Percentiles rank a stretch among this genome's conserved stretches.
Conservation (phyloP, 768 basidiomycete species). For the Naematelia aurantialba region DNA sequence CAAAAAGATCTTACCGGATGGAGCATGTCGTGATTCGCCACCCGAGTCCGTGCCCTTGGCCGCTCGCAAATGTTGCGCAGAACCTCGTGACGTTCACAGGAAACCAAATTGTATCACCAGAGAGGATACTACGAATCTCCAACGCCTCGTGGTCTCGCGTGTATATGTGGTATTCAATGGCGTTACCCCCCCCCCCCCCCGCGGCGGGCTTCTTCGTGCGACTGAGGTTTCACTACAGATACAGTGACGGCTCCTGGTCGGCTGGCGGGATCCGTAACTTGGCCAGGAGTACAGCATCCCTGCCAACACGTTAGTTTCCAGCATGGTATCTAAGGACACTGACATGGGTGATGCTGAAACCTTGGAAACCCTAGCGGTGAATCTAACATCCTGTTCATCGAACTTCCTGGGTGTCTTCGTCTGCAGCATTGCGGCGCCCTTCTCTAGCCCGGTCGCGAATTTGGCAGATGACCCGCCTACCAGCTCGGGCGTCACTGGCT, state of each 20-base stretch:
- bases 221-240: slow-evolving; percentile 15
- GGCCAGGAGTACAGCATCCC: slow-evolving; percentile 33
- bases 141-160: no score
- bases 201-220: no score
- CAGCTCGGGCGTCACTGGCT: background rate
- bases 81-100: no score
- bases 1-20: no score
- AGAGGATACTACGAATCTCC: no score
- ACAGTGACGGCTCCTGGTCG: slow-evolving; percentile 23
- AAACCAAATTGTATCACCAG: no score
- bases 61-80: no score
- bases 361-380: slow-evolving; percentile 30
- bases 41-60: no score
- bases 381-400: slow-evolving; percentile 25
- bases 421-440: background rate
- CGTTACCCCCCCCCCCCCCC: no score
- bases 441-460: background rate
- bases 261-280: slow-evolving; percentile 29
- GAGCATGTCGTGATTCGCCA: no score
- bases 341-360: slow-evolving; percentile 22
- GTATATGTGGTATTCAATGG: no score
- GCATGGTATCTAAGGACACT: background rate
- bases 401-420: background rate
- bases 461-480: background rate
- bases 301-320: slow-evolving; percentile 8